Conservation (phyloP, 306 rosid genomes). For the Ochetophila trinervis region DNA sequence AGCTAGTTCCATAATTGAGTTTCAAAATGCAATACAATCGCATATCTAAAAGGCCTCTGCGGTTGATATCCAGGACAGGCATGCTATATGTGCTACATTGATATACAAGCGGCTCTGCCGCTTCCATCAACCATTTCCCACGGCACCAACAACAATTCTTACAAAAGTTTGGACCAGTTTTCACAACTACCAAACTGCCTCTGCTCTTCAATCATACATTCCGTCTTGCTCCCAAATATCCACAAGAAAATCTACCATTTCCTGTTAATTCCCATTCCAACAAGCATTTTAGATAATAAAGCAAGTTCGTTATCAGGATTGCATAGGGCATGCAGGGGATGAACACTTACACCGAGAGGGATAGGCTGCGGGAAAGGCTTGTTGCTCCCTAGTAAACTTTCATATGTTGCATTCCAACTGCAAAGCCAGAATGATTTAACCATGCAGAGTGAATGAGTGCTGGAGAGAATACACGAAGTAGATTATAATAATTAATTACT, state of each 20-base stretch:
- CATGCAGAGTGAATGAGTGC: conserved; percentile 62
- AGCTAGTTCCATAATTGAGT: conserved; percentile 8
- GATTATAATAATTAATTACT: neutral
- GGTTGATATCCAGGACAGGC: conserved; percentile 1
- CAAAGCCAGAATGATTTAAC: conserved; percentile 54
- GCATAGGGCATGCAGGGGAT: neutral
- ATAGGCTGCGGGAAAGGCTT: conserved; percentile 83
- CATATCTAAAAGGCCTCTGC: conserved; percentile 16
- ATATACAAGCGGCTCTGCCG: conserved; percentile 33
- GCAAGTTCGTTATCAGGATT: neutral
- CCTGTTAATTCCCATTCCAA: conserved; percentile 42
- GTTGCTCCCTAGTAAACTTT: conserved; percentile 74
- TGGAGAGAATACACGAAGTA: conserved; percentile 36
- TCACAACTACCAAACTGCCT: conserved; percentile 29
- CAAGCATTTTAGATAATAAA: neutral
- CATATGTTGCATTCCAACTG: conserved; percentile 93
- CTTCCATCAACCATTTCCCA: conserved; percentile 36
- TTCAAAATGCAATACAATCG: conserved; percentile 18
- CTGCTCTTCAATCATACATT: conserved; percentile 58
- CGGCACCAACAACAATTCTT: conserved; percentile 25
- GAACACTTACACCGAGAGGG: conserved; percentile 67
- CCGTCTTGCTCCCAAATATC: conserved; percentile 96
- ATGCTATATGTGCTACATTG: conserved; percentile 18
- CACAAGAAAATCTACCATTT: conserved; percentile 97
- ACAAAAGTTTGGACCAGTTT: conserved; percentile 33